Evolutionary conservation across 208 protist species (phyloP), one percentile per base, ranked within the genome.

Genomic region (Herpetomonas samuelpessoai): DNA sequence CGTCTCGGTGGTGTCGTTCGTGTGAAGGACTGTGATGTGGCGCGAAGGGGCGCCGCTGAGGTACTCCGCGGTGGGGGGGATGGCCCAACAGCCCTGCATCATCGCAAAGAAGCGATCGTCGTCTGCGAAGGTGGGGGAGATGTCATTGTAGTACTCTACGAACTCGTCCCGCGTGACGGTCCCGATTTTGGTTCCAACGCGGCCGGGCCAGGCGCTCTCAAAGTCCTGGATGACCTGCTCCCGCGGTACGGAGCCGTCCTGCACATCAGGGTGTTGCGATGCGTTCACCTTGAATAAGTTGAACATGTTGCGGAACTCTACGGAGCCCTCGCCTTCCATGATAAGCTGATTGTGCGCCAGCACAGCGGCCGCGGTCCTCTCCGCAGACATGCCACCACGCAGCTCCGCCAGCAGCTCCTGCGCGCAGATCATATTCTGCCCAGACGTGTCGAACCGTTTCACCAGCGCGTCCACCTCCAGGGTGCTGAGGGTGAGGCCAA

Each of bases 81-180:
- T 91, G 14, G 38, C 53, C 92, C 92, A 97, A 35, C 72, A 71
- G 61, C 71, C 68, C 31, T 79, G 59, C 51, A 97, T 27, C 25
- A 82, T 68, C 14, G 27, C 44, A n/a, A 86, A 55, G 71, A 97
- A 97, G 57, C 89, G 78, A n/a, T 81, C 85, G 48, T 97, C 92
- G 21, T 81, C 71, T 26, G 88, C 68, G 25, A 81, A 74, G 16
- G 78, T 68, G 16, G 84, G 87, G 21, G 86, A 95, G 55, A 97
- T 60, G 71, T 97, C 92, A 26, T 76, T 86, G 78, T 97, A 96
- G 81, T 96, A 97, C 48, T 93, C 87, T 21, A 90, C 62, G 69
- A 95, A 97, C 53, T 93, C 82, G 16, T 88, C 75, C 7, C 88
- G 56, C 22, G 76, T 88, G 38, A 97, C 81, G 6, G 79, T 85